Percentiles rank a stretch among this genome's conserved stretches.
Evolutionary conservation across 768 basidiomycete species (phyloP).

Genomic region (Kwoniella sp.): DNA sequence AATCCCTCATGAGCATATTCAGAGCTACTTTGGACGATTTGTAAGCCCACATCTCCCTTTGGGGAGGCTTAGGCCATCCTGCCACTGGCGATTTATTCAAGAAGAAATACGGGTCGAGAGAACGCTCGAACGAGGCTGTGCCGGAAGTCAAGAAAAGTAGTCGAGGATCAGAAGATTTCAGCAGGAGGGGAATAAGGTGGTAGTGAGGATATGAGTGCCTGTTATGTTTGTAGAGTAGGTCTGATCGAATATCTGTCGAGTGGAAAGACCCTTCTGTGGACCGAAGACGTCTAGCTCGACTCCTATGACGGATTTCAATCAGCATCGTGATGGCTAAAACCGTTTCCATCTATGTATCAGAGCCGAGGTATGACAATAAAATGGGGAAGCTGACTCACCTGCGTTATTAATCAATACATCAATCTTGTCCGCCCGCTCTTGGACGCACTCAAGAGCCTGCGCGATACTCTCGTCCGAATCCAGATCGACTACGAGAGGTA

Average conservation of each 20-base stretch:
- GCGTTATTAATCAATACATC: not conserved
- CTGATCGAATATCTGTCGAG: not conserved
- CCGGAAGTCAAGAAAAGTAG: conserved; percentile 15
- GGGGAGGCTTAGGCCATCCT: conserved; percentile 17
- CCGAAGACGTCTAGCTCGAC: conserved; percentile 6
- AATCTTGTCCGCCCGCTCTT: not conserved
- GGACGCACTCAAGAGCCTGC: not conserved
- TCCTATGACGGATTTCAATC: conserved; percentile 2
- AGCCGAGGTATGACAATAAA: not conserved
- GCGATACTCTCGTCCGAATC: conserved; percentile 12
- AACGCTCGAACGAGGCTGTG: conserved; percentile 13
- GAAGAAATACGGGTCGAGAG: conserved; percentile 1
- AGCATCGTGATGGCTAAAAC: no score
- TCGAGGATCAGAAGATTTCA: conserved; percentile 4
- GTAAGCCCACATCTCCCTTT: conserved; percentile 9
- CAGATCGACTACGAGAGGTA: conserved; percentile 7
- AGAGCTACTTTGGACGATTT: conserved; percentile 14
- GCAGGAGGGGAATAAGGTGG: not conserved
- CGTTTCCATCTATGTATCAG: no score
- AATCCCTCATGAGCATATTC: conserved; percentile 19
- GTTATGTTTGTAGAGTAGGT: conserved; percentile 3
- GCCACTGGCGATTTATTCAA: conserved; percentile 10
- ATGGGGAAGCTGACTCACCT: no score
- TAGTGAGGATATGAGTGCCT: no score
- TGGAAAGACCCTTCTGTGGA: conserved; percentile 1